A percentile compares a stretch with the other conserved stretches of the same genome.
These are phyloP conservation scores for Scytalidium lignicola DNA, from an alignment of 2,329 filamentous ascomycete species.

Conservation along the genomic window DNA sequence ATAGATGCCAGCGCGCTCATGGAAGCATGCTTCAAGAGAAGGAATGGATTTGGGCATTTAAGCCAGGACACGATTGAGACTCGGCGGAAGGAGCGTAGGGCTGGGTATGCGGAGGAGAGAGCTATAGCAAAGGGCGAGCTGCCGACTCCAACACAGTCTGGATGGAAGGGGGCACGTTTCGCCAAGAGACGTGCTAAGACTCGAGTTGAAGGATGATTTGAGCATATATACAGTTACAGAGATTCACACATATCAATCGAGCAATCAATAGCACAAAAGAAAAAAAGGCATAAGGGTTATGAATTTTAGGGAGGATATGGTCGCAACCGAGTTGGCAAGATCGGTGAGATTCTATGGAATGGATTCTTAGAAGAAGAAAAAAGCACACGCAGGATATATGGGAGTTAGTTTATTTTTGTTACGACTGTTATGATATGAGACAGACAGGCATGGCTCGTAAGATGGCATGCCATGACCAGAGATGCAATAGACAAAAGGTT, in stretches of 20 bases:
- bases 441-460: not conserved
- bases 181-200: not conserved
- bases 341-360: not conserved
- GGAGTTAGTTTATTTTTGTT: not conserved
- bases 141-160: not conserved
- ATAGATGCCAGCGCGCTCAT: constrained; percentile 78
- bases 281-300: not conserved
- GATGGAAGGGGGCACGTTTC: not conserved
- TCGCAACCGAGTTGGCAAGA: not conserved
- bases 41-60: constrained; percentile 75
- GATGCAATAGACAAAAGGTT: not conserved
- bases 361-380: not conserved
- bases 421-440: not conserved
- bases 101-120: constrained; percentile 31
- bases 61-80: constrained; percentile 79
- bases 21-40: constrained; percentile 72
- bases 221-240: not conserved
- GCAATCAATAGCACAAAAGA: not conserved
- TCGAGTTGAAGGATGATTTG: not conserved
- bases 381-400: not conserved
- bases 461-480: not conserved
- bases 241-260: not conserved
- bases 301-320: not conserved
- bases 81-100: constrained; percentile 63
- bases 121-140: constrained; percentile 13